Evolutionary conservation across 257 asterid genomes (phyloP).

Genomic region (Nicotiana attenuata): DNA sequence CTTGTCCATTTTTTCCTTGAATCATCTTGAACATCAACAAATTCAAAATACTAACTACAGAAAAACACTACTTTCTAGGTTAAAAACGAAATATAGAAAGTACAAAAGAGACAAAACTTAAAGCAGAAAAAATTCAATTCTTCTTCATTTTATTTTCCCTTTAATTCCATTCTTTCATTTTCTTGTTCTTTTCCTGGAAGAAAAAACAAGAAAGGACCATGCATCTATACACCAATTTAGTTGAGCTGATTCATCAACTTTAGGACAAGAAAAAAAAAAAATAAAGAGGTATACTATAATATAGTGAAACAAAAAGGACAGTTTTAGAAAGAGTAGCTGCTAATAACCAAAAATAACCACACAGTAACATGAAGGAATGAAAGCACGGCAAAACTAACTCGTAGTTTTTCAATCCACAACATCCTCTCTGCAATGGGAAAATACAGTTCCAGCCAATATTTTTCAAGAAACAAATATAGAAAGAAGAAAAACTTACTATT

Average conservation of each 20-base stretch:
- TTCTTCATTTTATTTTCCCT: not conserved
- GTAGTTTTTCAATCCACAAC: not conserved
- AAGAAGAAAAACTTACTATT: not conserved
- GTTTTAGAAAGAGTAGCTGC: not conserved
- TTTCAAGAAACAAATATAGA: not conserved
- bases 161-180: not conserved
- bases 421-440: not conserved
- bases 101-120: not conserved
- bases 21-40: not conserved
- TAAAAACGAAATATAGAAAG: not conserved
- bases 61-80: not conserved
- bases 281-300: not conserved
- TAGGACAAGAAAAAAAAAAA: not conserved
- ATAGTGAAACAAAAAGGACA: not conserved
- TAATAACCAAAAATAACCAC: slow-evolving; percentile 5
- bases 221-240: not conserved
- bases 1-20: not conserved
- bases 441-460: not conserved
- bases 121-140: not conserved
- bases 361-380: not conserved
- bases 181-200: not conserved
- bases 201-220: not conserved
- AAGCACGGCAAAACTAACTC: not conserved
- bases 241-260: not conserved
- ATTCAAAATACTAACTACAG: not conserved